Evolutionary conservation across 108 stramenopile species (phyloP), one percentile per base, ranked within the genome.

Genomic region (Epithemia pelagica): DNA sequence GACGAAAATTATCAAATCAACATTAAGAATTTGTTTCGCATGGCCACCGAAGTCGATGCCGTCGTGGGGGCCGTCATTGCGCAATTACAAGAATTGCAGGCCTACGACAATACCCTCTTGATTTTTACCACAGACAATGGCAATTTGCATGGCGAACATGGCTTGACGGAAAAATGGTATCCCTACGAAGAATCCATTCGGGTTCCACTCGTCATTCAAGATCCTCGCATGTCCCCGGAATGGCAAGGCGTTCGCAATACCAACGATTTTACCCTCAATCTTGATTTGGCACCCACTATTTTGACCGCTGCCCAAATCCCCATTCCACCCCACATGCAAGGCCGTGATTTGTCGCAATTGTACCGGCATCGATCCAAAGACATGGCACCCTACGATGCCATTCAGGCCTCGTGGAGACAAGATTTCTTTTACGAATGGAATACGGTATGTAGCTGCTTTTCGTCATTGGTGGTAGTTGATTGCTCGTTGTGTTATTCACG

Each of bases 121-220:
- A 88, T 92, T 37, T 92, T 92, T 60, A 87, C 87, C n/a, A 89
- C 88, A 0, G 91, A 92, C 66, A 92, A 92, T 76, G 91, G 91
- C 22, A 85, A 84, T 37, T 78, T 88, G 65, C 88, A 92, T 59
- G 66, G 58, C 33, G 59, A 77, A 62, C 76, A 81, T 31, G 73
- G 73, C 27, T 56, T 77, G 27, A 80, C 74, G 0, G 82, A 76
- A 64, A 83, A 83, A 57, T 83, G 85, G 85, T 92, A 76, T 66
- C 84, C 87, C n/a, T 82, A 83, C 59, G 80, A 92, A 60, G 91
- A 92, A 53, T 76, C 76, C 0, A 85, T 92, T n/a, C 76, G 87
- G 10, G 88, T 89, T 0, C 91, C 91, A 0, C 62, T 92, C 23
- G 80, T 92, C 19, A 85, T 92, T 58, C 68, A 80, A 21, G 91